Conservation (phyloP, 495 filamentous ascomycete species). For the Chlorociboria aeruginascens region DNA sequence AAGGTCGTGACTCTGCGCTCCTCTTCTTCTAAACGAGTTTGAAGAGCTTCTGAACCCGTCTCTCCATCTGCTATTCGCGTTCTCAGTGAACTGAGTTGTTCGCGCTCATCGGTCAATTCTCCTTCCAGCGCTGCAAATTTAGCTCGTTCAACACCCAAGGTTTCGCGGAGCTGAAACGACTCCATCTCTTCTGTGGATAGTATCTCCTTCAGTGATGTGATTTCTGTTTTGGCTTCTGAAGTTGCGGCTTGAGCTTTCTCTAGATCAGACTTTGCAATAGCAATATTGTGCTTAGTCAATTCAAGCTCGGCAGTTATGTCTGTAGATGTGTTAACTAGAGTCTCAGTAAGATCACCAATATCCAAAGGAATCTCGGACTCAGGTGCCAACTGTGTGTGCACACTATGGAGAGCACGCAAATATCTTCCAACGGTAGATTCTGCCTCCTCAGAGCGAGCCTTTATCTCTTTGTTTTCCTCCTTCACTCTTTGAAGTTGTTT, state of each 20-base stretch:
- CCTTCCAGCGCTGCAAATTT: slow-evolving; percentile 42
- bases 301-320: slow-evolving; percentile 36
- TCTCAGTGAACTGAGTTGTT: slow-evolving; percentile 51
- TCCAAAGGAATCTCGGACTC: slow-evolving; percentile 44
- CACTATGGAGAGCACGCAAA: slow-evolving; percentile 43
- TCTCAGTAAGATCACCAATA: slow-evolving; percentile 44
- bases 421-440: slow-evolving; percentile 31
- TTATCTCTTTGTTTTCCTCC: slow-evolving; percentile 36
- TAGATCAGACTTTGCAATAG: slow-evolving; percentile 31
- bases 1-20: slow-evolving; percentile 49
- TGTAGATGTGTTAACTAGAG: slow-evolving; percentile 48
- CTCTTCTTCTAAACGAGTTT: slow-evolving; percentile 56
- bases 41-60: slow-evolving; percentile 64
- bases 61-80: slow-evolving; percentile 63
- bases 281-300: slow-evolving; percentile 30
- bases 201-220: slow-evolving; percentile 33
- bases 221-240: slow-evolving; percentile 27
- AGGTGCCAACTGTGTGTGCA: slow-evolving; percentile 49
- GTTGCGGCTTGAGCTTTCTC: slow-evolving; percentile 26
- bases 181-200: slow-evolving; percentile 31
- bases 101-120: slow-evolving; percentile 55
- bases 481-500: slow-evolving; percentile 38
- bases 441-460: slow-evolving; percentile 22
- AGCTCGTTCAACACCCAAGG: slow-evolving; percentile 43
- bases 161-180: slow-evolving; percentile 32